Percentiles rank a stretch among this genome's conserved stretches.
These are phyloP conservation scores for Fusarium transvaalense DNA, from an alignment of 2,329 filamentous ascomycete genomes.

Conservation along the genomic window DNA sequence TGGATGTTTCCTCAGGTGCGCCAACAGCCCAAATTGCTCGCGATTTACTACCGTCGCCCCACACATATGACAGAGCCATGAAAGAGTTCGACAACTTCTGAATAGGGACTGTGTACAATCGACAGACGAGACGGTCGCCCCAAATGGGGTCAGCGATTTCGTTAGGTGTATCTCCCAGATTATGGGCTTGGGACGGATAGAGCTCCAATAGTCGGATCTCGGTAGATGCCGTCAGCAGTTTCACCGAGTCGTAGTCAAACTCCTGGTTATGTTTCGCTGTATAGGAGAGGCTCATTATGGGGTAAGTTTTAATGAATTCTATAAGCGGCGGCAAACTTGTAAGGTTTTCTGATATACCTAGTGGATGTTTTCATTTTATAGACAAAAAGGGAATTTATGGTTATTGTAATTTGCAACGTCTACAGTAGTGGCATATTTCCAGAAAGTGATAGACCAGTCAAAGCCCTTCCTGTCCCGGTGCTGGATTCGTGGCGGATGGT, in stretches of 20 bases:
- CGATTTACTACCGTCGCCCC: neutral
- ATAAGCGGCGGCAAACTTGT: too few relatives aligned
- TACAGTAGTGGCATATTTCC: too few relatives aligned
- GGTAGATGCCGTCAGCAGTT: neutral
- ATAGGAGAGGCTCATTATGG: too few relatives aligned
- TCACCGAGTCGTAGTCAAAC: neutral
- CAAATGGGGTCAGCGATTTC: accelerated
- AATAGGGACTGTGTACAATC: neutral
- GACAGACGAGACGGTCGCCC: accelerated
- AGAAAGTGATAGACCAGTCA: too few relatives aligned
- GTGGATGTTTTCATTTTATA: too few relatives aligned
- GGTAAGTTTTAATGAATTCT: too few relatives aligned
- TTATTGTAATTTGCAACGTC: too few relatives aligned
- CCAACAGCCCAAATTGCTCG: neutral
- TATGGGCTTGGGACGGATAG: accelerated
- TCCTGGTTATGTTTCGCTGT: too few relatives aligned
- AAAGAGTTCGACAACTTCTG: neutral
- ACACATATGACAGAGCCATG: neutral
- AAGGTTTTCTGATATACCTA: too few relatives aligned
- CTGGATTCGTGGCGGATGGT: too few relatives aligned
- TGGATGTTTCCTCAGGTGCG: neutral
- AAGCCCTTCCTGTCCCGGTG: too few relatives aligned
- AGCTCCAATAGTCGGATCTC: constrained; percentile 2
- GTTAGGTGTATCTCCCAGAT: neutral
- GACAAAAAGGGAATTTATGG: too few relatives aligned